Conservation (phyloP, 2,329 filamentous ascomycete species). For the Fusarium ambrosium region DNA sequence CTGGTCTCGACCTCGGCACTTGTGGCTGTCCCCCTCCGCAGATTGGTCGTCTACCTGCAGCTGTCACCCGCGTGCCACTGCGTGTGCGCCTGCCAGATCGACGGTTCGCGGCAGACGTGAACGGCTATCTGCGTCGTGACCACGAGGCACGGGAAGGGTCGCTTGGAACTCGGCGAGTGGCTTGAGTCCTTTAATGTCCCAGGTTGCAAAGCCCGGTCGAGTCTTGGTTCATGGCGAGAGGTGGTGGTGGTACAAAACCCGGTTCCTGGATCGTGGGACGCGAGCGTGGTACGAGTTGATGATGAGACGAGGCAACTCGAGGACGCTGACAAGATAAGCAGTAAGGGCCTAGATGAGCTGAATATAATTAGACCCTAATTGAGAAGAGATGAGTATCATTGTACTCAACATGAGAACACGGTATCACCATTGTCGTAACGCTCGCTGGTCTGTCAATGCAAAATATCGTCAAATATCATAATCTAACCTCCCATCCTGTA, state of each 20-base stretch:
- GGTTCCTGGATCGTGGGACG: slow-evolving; percentile 40
- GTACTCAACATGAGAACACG: background rate
- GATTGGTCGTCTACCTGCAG: background rate
- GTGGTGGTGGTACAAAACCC: slow-evolving; percentile 12
- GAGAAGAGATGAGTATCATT: background rate
- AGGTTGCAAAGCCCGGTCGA: background rate
- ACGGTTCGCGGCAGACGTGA: slow-evolving; percentile 9
- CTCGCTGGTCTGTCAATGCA: slow-evolving; percentile 36
- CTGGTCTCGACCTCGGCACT: slow-evolving; percentile 25
- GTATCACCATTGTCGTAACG: background rate
- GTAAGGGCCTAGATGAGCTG: background rate
- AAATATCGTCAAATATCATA: slow-evolving; percentile 35
- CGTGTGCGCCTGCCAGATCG: slow-evolving; percentile 32
- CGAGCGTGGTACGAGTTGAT: slow-evolving; percentile 31
- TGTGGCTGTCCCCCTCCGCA: slow-evolving; percentile 3
- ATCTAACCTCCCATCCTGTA: slow-evolving; percentile 34
- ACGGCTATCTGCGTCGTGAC: slow-evolving; percentile 34
- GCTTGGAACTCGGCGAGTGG: slow-evolving; percentile 26
- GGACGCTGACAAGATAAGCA: background rate
- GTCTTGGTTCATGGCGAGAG: background rate
- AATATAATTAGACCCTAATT: background rate
- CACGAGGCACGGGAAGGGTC: slow-evolving; percentile 18
- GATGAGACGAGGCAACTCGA: slow-evolving; percentile 17
- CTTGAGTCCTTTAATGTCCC: slow-evolving; percentile 33
- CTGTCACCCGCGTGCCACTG: slow-evolving; percentile 21